Evolutionary conservation across 192 early-diverging fungal genomes (phyloP), one percentile per base, ranked within the genome.

Genomic region (Glomus cerebriforme): DNA sequence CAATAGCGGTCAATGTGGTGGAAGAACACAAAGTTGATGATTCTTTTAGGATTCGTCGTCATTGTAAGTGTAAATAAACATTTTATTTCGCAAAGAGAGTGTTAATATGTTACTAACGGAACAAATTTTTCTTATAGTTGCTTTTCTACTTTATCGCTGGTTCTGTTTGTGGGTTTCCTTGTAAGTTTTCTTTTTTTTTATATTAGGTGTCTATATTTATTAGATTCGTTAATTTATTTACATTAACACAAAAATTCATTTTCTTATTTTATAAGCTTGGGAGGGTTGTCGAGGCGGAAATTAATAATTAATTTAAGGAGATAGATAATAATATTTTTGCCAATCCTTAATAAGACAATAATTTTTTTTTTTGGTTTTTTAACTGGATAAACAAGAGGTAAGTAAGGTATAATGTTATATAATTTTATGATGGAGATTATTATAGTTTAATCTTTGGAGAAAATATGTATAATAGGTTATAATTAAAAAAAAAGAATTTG

Each of bases 1-100:
- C 7, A 2, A 24, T 81, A 89, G 82, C 88, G 95, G 58, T 87
- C 90, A 77, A 94, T 95, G 93, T 98, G 95, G 95, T 98, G 95
- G 95, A 96, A 96, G 82, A 97, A 96, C 86, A 92, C 92, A 60
- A 93, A 92, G 83, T 83, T 96, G 47, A 91, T 95, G 88, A 88
- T 88, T 43, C 86, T 91, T 37, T 82, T 96, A 64, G 90, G 81
- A 29, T 83, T 87, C 24, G 92, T 87, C 13, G 79, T 84, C 15
- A 77, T 91, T 26, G 86, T 88, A 84, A 87, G 87, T 83, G n/a
- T 35, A 10, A 62, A n/a, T 24, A 17, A 59, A 58, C 9, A 32
- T 27, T 58, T 13, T 17, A 0, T 24, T 29, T 32, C 8, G 9
- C 3, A 39, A 13, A 71, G 9, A 34, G 19, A 39, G 0, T 29